A percentile compares a stretch with the other conserved stretches of the same genome.
Conservation (phyloP, 108 stramenopile genomes). For the Nitzschia sp. region DNA sequence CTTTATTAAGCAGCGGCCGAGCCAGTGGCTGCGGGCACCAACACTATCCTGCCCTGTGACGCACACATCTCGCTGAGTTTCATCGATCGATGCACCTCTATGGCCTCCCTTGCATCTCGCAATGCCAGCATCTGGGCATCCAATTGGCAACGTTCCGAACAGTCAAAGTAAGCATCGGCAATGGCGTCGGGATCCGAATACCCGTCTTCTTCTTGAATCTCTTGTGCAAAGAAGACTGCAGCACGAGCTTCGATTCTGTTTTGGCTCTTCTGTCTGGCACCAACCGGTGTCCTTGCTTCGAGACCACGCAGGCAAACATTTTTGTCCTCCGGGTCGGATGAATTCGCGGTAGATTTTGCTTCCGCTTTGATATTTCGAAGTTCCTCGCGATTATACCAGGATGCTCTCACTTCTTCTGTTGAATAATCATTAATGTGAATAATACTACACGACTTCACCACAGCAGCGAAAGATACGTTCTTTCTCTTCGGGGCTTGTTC, state of each 20-base stretch:
- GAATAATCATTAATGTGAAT: constrained; percentile 15
- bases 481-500: not conserved
- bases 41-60: not conserved
- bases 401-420: constrained; percentile 5
- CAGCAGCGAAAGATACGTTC: constrained; percentile 18
- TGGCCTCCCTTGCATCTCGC: constrained; percentile 22
- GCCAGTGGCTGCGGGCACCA: not conserved
- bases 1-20: constrained; percentile 5
- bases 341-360: constrained; percentile 15
- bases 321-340: not conserved
- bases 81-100: constrained; percentile 1
- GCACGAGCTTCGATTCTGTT: constrained; percentile 22
- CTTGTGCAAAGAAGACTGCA: constrained; percentile 30
- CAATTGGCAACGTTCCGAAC: constrained; percentile 14
- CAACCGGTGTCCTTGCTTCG: constrained; percentile 19
- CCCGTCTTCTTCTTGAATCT: constrained; percentile 28
- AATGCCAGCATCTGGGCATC: constrained; percentile 26
- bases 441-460: not conserved
- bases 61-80: not conserved
- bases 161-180: constrained; percentile 26
- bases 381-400: constrained; percentile 27
- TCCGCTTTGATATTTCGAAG: constrained; percentile 21
- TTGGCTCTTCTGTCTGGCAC: constrained; percentile 17
- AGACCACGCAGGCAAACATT: constrained; percentile 20
- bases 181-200: constrained; percentile 26